A percentile compares a stretch with the other conserved stretches of the same genome.
Conservation (phyloP, 495 filamentous ascomycete species). For the Trichoderma gamsii region DNA sequence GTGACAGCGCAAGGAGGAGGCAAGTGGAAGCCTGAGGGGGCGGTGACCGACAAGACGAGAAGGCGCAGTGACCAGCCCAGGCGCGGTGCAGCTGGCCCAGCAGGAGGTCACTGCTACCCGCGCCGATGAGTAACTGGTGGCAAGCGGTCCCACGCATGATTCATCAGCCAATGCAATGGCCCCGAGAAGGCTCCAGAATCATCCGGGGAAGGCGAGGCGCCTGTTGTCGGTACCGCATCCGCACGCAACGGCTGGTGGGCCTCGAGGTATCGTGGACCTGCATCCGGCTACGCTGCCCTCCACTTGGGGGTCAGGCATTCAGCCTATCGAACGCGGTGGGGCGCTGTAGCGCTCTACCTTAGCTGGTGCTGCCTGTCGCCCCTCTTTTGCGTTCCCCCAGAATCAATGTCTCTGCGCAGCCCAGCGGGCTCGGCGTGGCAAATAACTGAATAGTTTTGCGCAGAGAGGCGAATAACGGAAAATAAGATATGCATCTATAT, state of each 20-base stretch:
- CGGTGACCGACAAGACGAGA: background rate
- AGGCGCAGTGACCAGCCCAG: slow-evolving; percentile 1
- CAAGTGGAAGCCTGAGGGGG: slow-evolving; percentile 10
- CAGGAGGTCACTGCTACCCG: background rate
- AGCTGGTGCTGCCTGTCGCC: background rate
- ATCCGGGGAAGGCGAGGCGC: background rate
- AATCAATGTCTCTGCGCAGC: background rate
- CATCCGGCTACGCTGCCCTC: slow-evolving; percentile 5
- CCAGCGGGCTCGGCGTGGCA: background rate
- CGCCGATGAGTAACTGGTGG: background rate
- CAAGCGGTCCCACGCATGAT: background rate
- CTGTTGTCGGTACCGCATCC: background rate
- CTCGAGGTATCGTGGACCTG: slow-evolving; percentile 4
- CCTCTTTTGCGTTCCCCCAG: background rate
- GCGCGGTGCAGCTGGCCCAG: background rate
- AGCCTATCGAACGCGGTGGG: background rate
- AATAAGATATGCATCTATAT: background rate
- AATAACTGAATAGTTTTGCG: background rate
- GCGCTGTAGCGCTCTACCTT: background rate
- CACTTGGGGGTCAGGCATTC: background rate
- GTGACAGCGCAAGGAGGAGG: background rate
- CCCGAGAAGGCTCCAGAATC: slow-evolving; percentile 8
- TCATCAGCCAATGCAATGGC: slow-evolving; percentile 8
- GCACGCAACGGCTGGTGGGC: background rate
- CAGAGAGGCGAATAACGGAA: background rate